Evolutionary conservation across 306 rosid species (phyloP).

Genomic region (Delonix regia): DNA sequence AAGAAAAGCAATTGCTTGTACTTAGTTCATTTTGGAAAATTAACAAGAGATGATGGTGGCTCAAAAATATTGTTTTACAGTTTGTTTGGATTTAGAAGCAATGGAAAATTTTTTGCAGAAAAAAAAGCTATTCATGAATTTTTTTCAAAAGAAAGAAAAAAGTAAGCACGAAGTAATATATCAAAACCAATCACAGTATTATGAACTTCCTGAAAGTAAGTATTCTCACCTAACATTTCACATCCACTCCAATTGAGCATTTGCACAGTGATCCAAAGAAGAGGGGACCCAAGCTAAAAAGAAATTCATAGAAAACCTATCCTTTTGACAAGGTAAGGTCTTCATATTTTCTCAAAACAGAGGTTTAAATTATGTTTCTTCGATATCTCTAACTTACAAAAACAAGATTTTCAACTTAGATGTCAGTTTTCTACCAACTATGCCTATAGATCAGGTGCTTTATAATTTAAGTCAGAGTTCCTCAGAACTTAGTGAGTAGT

Average conservation of each 20-base stretch:
- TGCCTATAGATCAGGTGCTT: not conserved
- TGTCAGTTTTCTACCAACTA: not conserved
- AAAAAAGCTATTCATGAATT: not conserved
- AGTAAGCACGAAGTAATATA: not conserved
- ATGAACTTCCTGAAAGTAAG: not conserved
- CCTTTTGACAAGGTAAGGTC: not conserved
- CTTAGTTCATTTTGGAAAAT: not conserved
- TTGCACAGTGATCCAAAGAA: not conserved
- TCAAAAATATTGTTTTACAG: not conserved
- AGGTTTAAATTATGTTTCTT: not conserved
- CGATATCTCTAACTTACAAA: not conserved
- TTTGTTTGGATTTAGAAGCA: not conserved
- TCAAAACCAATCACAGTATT: not conserved
- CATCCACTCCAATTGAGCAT: conserved; percentile 19
- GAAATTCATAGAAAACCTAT: not conserved
- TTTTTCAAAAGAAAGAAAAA: not conserved
- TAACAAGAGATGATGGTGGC: not conserved
- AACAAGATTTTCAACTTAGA: not conserved
- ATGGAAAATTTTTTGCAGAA: not conserved
- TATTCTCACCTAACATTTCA: not conserved
- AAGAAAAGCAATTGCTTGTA: not conserved
- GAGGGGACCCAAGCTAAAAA: not conserved
- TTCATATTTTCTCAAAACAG: not conserved
- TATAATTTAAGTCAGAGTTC: not conserved
- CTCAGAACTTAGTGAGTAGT: not conserved